Base-by-base conservation (phyloP, 768 basidiomycete genomes). In the Suillus bovinus region DNA sequence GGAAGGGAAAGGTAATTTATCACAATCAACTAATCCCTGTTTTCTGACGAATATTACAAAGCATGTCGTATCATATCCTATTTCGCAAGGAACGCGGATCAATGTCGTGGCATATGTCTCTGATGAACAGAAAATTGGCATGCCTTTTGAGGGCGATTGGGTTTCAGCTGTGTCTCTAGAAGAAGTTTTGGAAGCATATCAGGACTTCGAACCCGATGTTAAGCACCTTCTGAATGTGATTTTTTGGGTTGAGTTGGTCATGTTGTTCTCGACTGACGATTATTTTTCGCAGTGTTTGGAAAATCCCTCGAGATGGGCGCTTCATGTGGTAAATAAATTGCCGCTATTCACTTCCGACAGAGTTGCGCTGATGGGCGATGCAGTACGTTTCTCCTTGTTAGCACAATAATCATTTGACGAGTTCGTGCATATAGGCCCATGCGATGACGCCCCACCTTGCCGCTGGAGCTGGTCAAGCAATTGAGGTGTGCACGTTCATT, bases 381-480 rank as follows among this genome's bases (percentile, higher is more conserved):
- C 24, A 6, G 46, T 47, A 3, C 3, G 46, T 47, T 14, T 47
- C 6, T 24, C 13, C 5, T 47, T 24, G 2, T 7, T 47, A 3
- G 5, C 13, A 24, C 7, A 1, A 24, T 13, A 8, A 47, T 47
- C 14, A 13, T 24, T 47, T 47, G 14, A 47, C 14, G 14, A 47
- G 13, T 14, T 24, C 2, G 11, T 46, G 22, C 24, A 8, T 14
- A 24, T 27, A 62, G 61, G 44, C 55, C 29, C 84, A 86, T 66
- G 83, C 83, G 1, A 82, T 82, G 78, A 70, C 74, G 4, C 83
- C 85, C 13, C 81, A 83, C 72, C 81, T 84, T 72, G 85, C 84
- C 33, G 81, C 84, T 10, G 84, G 84, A 38, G 85, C 85, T 13
- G 85, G 83, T 16, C 83, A 84, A 64, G 84, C 84, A 7, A 79